A percentile compares a stretch with the other conserved stretches of the same genome.
Evolutionary conservation across 768 basidiomycete species (phyloP).

Genomic region (Epithele typhae): DNA sequence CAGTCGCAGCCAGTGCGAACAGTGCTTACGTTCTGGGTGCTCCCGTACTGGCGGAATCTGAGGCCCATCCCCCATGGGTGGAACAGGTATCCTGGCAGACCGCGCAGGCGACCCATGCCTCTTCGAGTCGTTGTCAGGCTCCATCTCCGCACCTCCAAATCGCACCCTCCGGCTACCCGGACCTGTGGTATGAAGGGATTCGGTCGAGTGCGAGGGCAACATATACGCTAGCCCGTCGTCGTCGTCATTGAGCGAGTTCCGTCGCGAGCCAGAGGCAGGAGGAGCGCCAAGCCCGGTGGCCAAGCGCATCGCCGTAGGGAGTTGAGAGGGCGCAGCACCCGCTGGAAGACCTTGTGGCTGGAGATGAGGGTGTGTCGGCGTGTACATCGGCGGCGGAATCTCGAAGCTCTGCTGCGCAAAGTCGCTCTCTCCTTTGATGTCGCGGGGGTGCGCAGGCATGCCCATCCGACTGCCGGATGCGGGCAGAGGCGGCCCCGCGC

Average conservation of each 20-base stretch:
- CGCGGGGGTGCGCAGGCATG: constrained; percentile 1
- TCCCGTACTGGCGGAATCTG: too few species aligned
- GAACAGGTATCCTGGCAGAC: background rate
- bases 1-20: too few species aligned
- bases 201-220: constrained; percentile 8
- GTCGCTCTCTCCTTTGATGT: constrained; percentile 1
- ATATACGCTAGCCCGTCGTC: constrained; percentile 27
- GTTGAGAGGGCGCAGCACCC: constrained; percentile 35
- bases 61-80: background rate
- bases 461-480: too few species aligned
- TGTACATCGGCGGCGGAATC: constrained; percentile 27
- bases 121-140: constrained; percentile 35
- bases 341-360: constrained; percentile 35
- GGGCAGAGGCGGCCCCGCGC: background rate
- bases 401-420: constrained; percentile 27
- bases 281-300: background rate
- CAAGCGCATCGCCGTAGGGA: constrained; percentile 4
- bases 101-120: constrained; percentile 23
- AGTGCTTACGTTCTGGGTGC: too few species aligned
- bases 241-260: constrained; percentile 16
- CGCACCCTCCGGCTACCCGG: constrained; percentile 34
- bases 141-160: constrained; percentile 37
- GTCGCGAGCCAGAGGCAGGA: background rate
- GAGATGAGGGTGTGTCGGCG: constrained; percentile 33
- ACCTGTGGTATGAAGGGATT: constrained; percentile 1